These are phyloP conservation scores for Calvatia gigantea DNA, from an alignment of 768 basidiomycete genomes.

Conservation along the genomic window DNA sequence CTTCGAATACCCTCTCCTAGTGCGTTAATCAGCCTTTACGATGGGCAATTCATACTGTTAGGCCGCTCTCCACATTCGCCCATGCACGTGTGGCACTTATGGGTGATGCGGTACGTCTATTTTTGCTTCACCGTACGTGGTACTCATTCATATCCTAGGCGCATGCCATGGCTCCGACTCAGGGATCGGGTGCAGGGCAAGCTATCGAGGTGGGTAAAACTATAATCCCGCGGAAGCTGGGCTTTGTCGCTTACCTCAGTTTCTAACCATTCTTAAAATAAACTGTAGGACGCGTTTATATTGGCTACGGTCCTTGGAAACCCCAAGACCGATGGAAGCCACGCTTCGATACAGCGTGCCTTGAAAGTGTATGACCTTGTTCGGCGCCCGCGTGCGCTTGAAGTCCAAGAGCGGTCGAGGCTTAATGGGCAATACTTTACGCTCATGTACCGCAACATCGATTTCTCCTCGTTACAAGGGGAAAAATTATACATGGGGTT, in stretches of 20 bases:
- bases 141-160: slow-evolving; percentile 28
- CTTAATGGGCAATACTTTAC: slow-evolving; percentile 40
- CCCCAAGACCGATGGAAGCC: slow-evolving; percentile 34
- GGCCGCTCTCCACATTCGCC: slow-evolving; percentile 47
- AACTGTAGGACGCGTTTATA: slow-evolving; percentile 47
- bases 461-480: slow-evolving; percentile 25
- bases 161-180: slow-evolving; percentile 52
- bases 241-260: slow-evolving; percentile 24
- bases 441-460: slow-evolving; percentile 27
- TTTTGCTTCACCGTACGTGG: not conserved
- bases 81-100: slow-evolving; percentile 46
- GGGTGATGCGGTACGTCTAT: slow-evolving; percentile 44
- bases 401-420: slow-evolving; percentile 35
- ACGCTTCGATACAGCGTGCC: slow-evolving; percentile 28
- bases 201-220: slow-evolving; percentile 45
- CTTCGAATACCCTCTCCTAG: slow-evolving; percentile 27
- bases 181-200: slow-evolving; percentile 57
- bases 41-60: slow-evolving; percentile 64
- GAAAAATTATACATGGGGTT: slow-evolving; percentile 29
- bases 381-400: slow-evolving; percentile 41
- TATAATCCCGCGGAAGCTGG: slow-evolving; percentile 9
- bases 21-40: slow-evolving; percentile 47
- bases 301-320: slow-evolving; percentile 45
- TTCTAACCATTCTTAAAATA: slow-evolving; percentile 6
- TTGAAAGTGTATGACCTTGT: slow-evolving; percentile 46